Evolutionary conservation across 495 filamentous ascomycete species (phyloP), one percentile per base, ranked within the genome.

Genomic region (Staphylotrichum tortipilum): DNA sequence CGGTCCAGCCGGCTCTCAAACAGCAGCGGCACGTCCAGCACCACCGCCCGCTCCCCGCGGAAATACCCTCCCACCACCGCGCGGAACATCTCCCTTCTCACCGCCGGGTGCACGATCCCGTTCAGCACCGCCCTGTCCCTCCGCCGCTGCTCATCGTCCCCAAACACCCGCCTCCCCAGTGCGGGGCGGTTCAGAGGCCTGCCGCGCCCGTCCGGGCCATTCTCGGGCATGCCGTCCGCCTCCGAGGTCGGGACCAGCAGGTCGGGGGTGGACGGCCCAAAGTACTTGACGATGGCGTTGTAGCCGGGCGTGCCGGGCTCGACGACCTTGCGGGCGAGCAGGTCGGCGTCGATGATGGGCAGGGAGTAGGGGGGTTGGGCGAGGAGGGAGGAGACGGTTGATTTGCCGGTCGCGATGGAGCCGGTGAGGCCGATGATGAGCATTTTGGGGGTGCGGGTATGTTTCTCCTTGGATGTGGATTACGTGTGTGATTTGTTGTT

Each of bases 381-480:
- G 65, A 98, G 88, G 57, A 95, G 71, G 48, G 72, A 63, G 33
- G 92, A 95, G 54, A 94, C 91, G 55, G 94, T 98, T 29, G 89
- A 94, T 80, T 98, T 98, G 64, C 94, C 92, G 3, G 94, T 97
- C 30, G 92, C 91, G 65, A 98, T 95, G 51, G 89, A 95, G 70
- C 92, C 92, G 30, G 92, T 98, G 23, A 98, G 83, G 56, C 92
- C 92, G 62, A 98, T 87, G 58, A 98, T 78, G 46, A 98, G 80
- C 94, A 98, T 98, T 42, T 49, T 72, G 58, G 22, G 24, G 10
- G 3, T 47, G 24, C 23, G 11, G 11, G 22, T 48, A n/a, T 41
- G 17, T 23, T 45, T 41, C 14, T 51, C 9, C 6, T 10, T 28
- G 26, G 6, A 10, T 28, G 26, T 5, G 26, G 26, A 7, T 28